Percentiles rank a stretch among this genome's conserved stretches.
Conservation (phyloP, 306 rosid species). For the Psophocarpus tetragonolobus region DNA sequence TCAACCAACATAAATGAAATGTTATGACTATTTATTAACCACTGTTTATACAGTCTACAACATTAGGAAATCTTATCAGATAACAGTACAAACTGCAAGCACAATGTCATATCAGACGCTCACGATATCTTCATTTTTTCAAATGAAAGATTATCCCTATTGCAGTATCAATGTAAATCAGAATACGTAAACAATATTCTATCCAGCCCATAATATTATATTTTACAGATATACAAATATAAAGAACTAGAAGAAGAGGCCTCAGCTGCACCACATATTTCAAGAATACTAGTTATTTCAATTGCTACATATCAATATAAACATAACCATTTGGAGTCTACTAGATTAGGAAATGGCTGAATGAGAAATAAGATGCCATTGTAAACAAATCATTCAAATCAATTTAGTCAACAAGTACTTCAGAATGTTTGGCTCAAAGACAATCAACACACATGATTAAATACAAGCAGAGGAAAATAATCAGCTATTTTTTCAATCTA, state of each 20-base stretch:
- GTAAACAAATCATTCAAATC: background rate
- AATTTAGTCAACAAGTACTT: background rate
- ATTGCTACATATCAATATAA: no score
- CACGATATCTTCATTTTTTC: constrained; percentile 3
- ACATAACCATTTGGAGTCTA: no score
- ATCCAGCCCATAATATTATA: background rate
- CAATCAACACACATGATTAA: background rate
- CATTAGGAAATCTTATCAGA: constrained; percentile 2
- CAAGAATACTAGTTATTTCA: no score
- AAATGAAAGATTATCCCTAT: background rate
- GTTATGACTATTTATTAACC: background rate
- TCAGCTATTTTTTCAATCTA: background rate
- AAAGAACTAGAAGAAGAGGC: background rate
- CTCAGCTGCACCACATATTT: no score
- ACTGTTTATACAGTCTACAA: background rate
- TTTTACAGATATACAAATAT: background rate
- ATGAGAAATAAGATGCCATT: constrained; percentile 2
- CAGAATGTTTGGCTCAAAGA: background rate
- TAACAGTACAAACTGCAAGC: background rate
- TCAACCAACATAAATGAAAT: constrained; percentile 8
- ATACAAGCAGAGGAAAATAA: constrained; percentile 8
- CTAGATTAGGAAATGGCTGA: constrained; percentile 13
- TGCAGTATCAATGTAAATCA: background rate
- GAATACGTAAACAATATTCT: background rate
- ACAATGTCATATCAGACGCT: background rate